Percentiles rank a stretch among this genome's conserved stretches.
phyloP scores from a whole-genome alignment of 306 rosid genomes.

The Macrotyloma uniflorum region DNA sequence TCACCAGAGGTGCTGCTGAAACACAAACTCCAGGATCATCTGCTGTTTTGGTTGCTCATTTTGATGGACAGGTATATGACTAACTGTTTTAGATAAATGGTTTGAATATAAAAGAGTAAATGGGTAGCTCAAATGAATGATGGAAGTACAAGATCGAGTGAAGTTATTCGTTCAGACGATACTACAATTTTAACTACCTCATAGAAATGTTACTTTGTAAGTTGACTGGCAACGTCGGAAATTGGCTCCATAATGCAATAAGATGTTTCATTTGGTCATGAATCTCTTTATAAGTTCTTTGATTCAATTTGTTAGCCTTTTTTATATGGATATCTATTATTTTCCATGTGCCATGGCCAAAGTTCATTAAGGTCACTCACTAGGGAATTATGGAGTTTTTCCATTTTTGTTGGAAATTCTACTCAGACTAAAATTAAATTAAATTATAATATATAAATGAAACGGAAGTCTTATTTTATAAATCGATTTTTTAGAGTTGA shows the following conservation, averaged over 20 bases:
- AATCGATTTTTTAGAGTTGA: too few species aligned
- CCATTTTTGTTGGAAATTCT: too few species aligned
- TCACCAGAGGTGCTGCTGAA: conserved; percentile 54
- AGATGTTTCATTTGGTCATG: neutral
- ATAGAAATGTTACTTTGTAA: neutral
- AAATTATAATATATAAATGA: too few species aligned
- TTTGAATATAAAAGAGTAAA: neutral
- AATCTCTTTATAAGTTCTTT: neutral
- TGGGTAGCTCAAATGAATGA: conserved; percentile 15
- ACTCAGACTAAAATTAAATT: too few species aligned
- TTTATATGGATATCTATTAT: too few species aligned
- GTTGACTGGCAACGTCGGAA: neutral
- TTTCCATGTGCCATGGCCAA: too few species aligned
- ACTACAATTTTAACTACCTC: neutral
- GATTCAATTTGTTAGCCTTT: neutral
- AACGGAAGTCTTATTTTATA: too few species aligned
- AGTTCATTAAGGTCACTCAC: neutral
- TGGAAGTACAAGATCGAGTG: conserved; percentile 6
- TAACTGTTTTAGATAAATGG: neutral
- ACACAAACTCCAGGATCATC: conserved; percentile 64
- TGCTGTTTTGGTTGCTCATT: conserved; percentile 61
- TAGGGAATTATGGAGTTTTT: neutral
- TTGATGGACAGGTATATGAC: conserved; percentile 75
- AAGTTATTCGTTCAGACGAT: conserved; percentile 25
- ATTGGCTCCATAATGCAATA: neutral